Base-by-base conservation (phyloP, 768 basidiomycete genomes). In the Sporobolomyces phaffii region DNA sequence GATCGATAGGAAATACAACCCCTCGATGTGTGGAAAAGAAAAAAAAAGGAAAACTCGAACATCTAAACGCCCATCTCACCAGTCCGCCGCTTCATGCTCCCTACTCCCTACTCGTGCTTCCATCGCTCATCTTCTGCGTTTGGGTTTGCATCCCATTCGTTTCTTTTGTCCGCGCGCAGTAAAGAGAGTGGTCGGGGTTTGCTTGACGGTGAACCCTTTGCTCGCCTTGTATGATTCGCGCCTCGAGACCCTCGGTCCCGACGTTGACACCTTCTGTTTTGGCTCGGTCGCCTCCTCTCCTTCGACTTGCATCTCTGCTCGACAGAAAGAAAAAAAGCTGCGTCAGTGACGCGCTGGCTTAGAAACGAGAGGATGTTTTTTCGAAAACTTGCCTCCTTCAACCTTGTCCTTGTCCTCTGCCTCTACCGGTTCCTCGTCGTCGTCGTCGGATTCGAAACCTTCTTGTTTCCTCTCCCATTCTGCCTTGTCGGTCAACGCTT, bases 221-320 rank as follows among this genome's bases (percentile, higher is more conserved):
- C 63, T 52, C 38, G 65, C 38, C 33, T 76, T 57, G 78, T 78
- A 79, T 45, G 69, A 36, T 68, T 79, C 78, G 17, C 78, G 69
- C 22, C 78, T 60, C 15, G 72, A 70, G 33, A 74, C 66, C 20
- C 78, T 62, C 14, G 76, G 72, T 5, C 77, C 79, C 11, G 77
- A 76, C 15, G 79, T 79, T 8, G 77, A 78, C 58, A 78, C 68
- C 56, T 79, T 79, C 62, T 73, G 74, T 45, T 69, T 49, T 24
- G 49, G 45, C 20, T 68, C 64, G n/a, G n/a, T n/a, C n/a, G 38
- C 10, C 38, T 38, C 54, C 11, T 17, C 26, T 45, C 26, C 9
- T 33, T 70, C 60, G 34, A 71, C 60, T 26, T 62, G 60, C 66
- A 52, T 64, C 26, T 15, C 60, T 58, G n/a, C 26, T 41, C 17